A percentile compares a stretch with the other conserved stretches of the same genome.
These are phyloP conservation scores for Pochonia chlamydosporia DNA, from an alignment of 2,329 filamentous ascomycete species.

Conservation along the genomic window DNA sequence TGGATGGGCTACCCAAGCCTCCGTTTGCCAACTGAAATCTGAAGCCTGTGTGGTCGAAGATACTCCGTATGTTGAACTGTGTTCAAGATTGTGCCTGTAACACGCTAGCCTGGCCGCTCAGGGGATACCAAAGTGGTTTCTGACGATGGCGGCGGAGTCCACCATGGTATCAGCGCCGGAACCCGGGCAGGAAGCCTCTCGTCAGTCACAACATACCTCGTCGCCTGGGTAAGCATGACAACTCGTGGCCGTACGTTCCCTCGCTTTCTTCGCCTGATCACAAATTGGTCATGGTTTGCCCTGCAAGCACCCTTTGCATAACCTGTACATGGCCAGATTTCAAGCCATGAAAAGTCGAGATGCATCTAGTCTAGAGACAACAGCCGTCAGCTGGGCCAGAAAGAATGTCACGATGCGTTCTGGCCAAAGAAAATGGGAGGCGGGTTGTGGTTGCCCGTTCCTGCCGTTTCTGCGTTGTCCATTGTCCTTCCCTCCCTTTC, in stretches of 20 bases:
- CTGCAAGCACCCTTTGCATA: neutral
- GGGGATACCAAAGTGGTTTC: neutral
- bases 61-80: too few species aligned
- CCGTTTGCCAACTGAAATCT: too few species aligned
- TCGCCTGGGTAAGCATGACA: constrained; percentile 1
- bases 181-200: neutral
- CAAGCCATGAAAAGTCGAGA: neutral
- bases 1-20: neutral
- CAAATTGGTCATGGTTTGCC: neutral
- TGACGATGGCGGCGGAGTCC: too few species aligned
- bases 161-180: neutral
- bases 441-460: constrained; percentile 4
- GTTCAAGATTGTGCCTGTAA: too few species aligned
- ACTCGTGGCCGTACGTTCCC: constrained; percentile 1
- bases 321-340: neutral
- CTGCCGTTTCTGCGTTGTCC: neutral
- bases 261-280: neutral
- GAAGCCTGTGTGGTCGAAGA: too few species aligned
- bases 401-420: constrained; percentile 8
- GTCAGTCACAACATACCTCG: neutral
- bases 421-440: neutral
- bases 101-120: too few species aligned
- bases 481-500: constrained; percentile 1
- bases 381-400: neutral
- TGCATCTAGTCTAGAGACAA: constrained; percentile 1